Conservation (phyloP, 148 eudicot species). For the Silene latifolia region DNA sequence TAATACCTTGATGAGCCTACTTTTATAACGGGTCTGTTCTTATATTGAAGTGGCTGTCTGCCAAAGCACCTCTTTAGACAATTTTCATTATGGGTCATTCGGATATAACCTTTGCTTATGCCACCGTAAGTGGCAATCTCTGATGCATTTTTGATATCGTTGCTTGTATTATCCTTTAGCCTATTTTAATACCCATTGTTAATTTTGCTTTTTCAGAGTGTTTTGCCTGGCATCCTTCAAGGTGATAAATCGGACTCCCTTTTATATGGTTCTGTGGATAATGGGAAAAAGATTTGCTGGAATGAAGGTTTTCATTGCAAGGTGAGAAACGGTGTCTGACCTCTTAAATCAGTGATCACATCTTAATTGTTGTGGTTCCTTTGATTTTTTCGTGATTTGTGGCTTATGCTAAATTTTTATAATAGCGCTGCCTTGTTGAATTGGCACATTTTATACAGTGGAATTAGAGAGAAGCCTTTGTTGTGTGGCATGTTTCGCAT, state of each 20-base stretch:
- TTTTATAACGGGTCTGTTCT: not conserved
- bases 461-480: too few species aligned
- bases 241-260: constrained; percentile 99
- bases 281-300: constrained; percentile 99
- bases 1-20: not conserved
- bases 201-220: constrained; percentile 61
- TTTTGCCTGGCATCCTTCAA: constrained; percentile 97
- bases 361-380: not conserved
- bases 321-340: constrained; percentile 36
- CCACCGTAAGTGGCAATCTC: not conserved
- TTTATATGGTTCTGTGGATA: constrained; percentile 97
- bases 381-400: not conserved
- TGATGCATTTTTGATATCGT: not conserved
- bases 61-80: not conserved
- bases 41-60: not conserved
- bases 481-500: too few species aligned
- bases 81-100: not conserved
- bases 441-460: not conserved
- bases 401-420: not conserved
- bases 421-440: not conserved
- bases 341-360: not conserved
- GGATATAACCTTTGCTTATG: not conserved
- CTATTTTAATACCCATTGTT: not conserved
- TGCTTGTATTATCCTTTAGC: not conserved
- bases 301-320: constrained; percentile 92